These are phyloP conservation scores for Chlorella sp. DNA, from an alignment of 139 green algal genomes.

Conservation along the genomic window DNA sequence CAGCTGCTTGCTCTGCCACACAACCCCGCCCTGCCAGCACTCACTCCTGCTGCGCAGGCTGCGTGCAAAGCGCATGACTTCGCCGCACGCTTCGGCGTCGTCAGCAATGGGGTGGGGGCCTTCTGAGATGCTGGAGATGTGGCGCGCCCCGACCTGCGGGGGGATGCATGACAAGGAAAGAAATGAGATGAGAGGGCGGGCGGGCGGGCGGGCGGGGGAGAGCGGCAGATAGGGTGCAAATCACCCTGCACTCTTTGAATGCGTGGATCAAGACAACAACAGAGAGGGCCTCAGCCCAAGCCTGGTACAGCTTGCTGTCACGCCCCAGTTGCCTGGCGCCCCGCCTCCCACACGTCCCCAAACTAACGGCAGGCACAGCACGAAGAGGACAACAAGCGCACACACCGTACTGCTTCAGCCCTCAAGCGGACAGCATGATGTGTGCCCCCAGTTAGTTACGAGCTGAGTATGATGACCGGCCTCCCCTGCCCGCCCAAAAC, in stretches of 20 bases:
- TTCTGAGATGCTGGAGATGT: constrained; percentile 42
- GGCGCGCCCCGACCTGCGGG: constrained; percentile 44
- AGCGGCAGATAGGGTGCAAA: neutral
- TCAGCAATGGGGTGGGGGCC: constrained; percentile 6
- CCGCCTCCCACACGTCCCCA: too few relatives aligned
- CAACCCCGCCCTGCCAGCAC: neutral
- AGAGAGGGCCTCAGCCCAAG: neutral
- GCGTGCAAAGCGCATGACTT: neutral
- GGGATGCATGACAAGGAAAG: neutral
- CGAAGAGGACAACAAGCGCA: too few relatives aligned
- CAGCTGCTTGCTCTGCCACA: too few relatives aligned
- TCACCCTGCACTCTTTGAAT: too few relatives aligned
- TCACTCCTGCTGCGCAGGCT: constrained; percentile 34
- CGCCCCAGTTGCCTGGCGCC: too few relatives aligned
- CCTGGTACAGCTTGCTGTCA: constrained; percentile 59
- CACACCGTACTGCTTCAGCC: too few relatives aligned
- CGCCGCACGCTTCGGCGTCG: neutral
- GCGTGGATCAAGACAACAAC: neutral
- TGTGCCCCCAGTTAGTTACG: too few relatives aligned
- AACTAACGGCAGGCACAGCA: too few relatives aligned
- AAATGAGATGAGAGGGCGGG: neutral
- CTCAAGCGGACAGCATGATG: too few relatives aligned
- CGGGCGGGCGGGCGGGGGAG: neutral
- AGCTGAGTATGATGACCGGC: too few relatives aligned
- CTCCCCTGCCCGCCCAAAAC: too few relatives aligned